phyloP scores from a whole-genome alignment of 768 basidiomycete species.

The Cyathus striatus region DNA sequence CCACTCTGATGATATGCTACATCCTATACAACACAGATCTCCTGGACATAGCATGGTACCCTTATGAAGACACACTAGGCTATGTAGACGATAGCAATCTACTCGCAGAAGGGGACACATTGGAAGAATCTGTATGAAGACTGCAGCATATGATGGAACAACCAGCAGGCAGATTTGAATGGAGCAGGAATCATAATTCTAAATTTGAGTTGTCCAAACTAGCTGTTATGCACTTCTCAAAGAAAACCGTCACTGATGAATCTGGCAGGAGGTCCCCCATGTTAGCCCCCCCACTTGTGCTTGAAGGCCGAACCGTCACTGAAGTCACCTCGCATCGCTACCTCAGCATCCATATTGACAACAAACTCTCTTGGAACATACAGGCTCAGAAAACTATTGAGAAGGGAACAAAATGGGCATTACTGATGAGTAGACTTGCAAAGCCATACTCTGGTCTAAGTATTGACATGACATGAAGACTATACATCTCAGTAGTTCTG shows the following conservation, averaged over 20 bases:
- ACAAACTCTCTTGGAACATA: slow-evolving; percentile 7
- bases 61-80: background rate
- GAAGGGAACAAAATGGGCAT: slow-evolving; percentile 4
- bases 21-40: slow-evolving; percentile 6
- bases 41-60: background rate
- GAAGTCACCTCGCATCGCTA: slow-evolving; percentile 3
- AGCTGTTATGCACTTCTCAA: background rate
- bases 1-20: slow-evolving; percentile 6
- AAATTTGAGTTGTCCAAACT: background rate
- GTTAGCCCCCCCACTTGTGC: background rate
- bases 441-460: slow-evolving; percentile 5
- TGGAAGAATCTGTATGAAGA: background rate
- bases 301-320: background rate
- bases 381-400: slow-evolving; percentile 6
- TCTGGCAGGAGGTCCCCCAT: background rate
- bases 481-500: slow-evolving; percentile 13
- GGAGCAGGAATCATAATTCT: background rate
- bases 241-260: background rate
- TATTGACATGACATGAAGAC: slow-evolving; percentile 1
- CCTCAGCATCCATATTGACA: slow-evolving; percentile 8
- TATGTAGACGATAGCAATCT: background rate
- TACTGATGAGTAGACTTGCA: background rate
- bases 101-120: background rate
- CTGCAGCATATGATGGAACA: background rate
- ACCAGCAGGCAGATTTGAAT: background rate